These are phyloP conservation scores for Triticum turgidum DNA, from an alignment of 176 grass and related monocot genomes.

Conservation along the genomic window DNA sequence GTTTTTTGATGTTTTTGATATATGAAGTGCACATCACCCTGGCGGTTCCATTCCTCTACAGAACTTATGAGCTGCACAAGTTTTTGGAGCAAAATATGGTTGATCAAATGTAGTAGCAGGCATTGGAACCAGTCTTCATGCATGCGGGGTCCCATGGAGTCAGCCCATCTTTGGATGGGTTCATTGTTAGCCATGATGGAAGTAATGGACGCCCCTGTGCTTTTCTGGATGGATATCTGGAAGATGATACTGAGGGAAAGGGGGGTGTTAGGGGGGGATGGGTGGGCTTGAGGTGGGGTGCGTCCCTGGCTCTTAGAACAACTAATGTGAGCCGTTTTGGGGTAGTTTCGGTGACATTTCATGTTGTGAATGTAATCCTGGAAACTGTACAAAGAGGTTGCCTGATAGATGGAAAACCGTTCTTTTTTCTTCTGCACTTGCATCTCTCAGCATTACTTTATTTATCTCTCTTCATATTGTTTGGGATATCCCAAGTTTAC, in stretches of 20 bases:
- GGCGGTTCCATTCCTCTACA: neutral
- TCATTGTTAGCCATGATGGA: constrained; percentile 19
- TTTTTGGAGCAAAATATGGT: constrained; percentile 41
- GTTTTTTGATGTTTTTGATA: constrained; percentile 24
- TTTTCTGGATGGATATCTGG: constrained; percentile 16
- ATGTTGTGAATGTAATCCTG: constrained; percentile 49
- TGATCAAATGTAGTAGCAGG: constrained; percentile 19
- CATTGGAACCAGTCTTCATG: neutral
- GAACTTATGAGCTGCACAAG: constrained; percentile 31
- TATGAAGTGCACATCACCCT: constrained; percentile 6
- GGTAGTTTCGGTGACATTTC: constrained; percentile 45
- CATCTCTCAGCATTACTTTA: neutral
- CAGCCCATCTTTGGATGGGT: constrained; percentile 24
- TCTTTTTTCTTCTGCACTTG: constrained; percentile 5
- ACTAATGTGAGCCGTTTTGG: constrained; percentile 37
- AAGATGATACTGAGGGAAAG: neutral
- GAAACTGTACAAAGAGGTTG: constrained; percentile 69
- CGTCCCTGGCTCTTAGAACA: constrained; percentile 31
- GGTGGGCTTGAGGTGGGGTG: neutral
- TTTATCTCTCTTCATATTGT: neutral
- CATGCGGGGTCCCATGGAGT: neutral
- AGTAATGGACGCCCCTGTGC: constrained; percentile 19
- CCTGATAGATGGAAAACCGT: constrained; percentile 55
- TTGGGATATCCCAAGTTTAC: neutral
- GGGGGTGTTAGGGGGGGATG: neutral